These are phyloP conservation scores for Candida schatavii DNA, from an alignment of 805 yeast genomes.

Conservation along the genomic window DNA sequence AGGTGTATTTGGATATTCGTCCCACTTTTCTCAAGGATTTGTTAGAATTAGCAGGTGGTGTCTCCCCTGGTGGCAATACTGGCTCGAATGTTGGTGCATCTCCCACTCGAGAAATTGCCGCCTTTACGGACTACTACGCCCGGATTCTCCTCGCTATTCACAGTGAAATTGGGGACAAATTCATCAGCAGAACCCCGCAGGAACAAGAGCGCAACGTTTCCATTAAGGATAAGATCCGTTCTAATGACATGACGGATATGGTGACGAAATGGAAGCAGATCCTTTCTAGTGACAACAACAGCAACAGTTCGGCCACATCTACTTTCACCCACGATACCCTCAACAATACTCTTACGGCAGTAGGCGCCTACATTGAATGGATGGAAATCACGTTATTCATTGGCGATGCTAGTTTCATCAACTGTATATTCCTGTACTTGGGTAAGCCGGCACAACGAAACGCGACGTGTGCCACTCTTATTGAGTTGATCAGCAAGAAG, in stretches of 20 bases:
- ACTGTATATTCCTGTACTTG: conserved; percentile 57
- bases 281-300: conserved; percentile 24
- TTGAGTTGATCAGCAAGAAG: conserved; percentile 70
- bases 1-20: conserved; percentile 30
- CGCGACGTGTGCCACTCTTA: conserved; percentile 55
- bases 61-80: too few species aligned
- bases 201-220: conserved; percentile 61
- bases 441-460: conserved; percentile 47
- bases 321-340: conserved; percentile 36
- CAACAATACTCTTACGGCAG: conserved; percentile 56
- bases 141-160: conserved; percentile 76
- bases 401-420: conserved; percentile 50
- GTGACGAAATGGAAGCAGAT: conserved; percentile 67
- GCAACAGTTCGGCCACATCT: conserved; percentile 21
- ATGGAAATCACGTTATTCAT: conserved; percentile 77
- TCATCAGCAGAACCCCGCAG: conserved; percentile 67
- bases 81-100: too few species aligned
- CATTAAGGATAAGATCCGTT: conserved; percentile 80
- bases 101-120: conserved; percentile 16
- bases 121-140: conserved; percentile 63
- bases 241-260: conserved; percentile 65
- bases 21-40: conserved; percentile 33
- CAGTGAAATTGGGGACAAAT: conserved; percentile 89
- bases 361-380: conserved; percentile 92
- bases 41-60: conserved; percentile 17